phyloP scores from a whole-genome alignment of 805 yeast species.

The Metschnikowia lochheadii region DNA sequence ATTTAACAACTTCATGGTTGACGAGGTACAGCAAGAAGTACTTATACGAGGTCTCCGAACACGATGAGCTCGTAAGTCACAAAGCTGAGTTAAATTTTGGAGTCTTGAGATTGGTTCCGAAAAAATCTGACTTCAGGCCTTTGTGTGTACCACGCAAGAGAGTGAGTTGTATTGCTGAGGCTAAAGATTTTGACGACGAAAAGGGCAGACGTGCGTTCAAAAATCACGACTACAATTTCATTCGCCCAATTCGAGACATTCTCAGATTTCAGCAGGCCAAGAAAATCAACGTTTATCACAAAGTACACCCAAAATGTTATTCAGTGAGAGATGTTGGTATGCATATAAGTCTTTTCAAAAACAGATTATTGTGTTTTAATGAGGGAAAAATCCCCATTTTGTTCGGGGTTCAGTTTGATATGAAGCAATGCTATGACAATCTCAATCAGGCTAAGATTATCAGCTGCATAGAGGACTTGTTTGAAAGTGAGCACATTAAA shows the following conservation, averaged over 20 bases:
- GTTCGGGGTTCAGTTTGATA: constrained; percentile 67
- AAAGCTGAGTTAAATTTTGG: constrained; percentile 30
- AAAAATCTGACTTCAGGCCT: constrained; percentile 54
- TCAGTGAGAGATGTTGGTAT: constrained; percentile 46
- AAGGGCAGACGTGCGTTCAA: constrained; percentile 21
- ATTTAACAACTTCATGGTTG: constrained; percentile 39
- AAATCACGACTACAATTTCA: constrained; percentile 30
- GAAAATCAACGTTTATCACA: background rate
- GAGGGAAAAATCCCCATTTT: constrained; percentile 30
- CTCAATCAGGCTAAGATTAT: constrained; percentile 48
- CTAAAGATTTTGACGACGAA: background rate
- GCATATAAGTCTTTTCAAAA: constrained; percentile 36
- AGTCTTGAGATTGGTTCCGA: constrained; percentile 53
- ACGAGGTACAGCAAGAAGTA: constrained; percentile 37
- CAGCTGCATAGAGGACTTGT: constrained; percentile 27
- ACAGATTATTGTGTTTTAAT: constrained; percentile 3
- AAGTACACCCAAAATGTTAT: constrained; percentile 27
- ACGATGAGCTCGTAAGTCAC: background rate
- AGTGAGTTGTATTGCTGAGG: constrained; percentile 1
- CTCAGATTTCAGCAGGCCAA: constrained; percentile 16
- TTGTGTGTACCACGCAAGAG: constrained; percentile 47
- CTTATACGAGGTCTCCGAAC: constrained; percentile 19
- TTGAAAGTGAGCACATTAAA: constrained; percentile 5
- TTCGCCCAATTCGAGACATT: constrained; percentile 41
- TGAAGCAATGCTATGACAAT: constrained; percentile 71